A percentile compares a stretch with the other conserved stretches of the same genome.
These are phyloP conservation scores for Collybiopsis luxurians DNA, from an alignment of 768 basidiomycete species.

Conservation along the genomic window DNA sequence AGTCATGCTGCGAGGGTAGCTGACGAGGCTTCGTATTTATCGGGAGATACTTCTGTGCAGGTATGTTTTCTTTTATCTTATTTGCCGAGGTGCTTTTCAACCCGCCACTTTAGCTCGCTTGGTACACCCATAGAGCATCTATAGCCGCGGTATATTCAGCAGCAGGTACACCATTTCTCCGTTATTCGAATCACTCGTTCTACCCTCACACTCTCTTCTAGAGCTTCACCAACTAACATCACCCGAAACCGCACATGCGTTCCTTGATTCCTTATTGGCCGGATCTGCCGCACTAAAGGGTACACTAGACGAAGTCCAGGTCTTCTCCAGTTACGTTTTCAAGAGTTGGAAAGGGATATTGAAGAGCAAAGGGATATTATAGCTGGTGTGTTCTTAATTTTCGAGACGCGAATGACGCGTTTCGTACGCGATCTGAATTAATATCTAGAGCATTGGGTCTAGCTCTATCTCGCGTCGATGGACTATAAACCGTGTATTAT, in stretches of 20 bases:
- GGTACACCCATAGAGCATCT: slow-evolving; percentile 70
- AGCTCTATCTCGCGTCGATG: too few relatives aligned
- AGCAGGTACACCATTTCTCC: slow-evolving; percentile 43
- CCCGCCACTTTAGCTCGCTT: slow-evolving; percentile 55
- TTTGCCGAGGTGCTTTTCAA: background rate
- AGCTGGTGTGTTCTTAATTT: background rate
- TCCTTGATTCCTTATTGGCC: slow-evolving; percentile 64
- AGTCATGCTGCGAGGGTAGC: slow-evolving; percentile 62
- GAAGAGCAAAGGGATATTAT: slow-evolving; percentile 62
- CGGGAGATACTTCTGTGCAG: slow-evolving; percentile 52
- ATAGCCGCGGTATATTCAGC: slow-evolving; percentile 68
- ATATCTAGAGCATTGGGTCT: too few relatives aligned
- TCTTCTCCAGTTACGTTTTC: slow-evolving; percentile 59
- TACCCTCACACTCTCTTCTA: too few relatives aligned
- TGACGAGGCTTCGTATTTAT: slow-evolving; percentile 64
- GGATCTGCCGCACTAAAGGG: slow-evolving; percentile 42
- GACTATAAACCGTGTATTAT: too few relatives aligned
- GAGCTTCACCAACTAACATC: slow-evolving; percentile 85
- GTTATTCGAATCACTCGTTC: too few relatives aligned
- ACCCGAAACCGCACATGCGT: slow-evolving; percentile 59
- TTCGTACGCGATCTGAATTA: too few relatives aligned
- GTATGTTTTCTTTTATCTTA: slow-evolving; percentile 34
- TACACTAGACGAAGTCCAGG: slow-evolving; percentile 47
- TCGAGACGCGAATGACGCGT: too few relatives aligned
- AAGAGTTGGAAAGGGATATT: slow-evolving; percentile 73